These are phyloP conservation scores for Cucurbita argyrosperma DNA, from an alignment of 306 rosid species.

Conservation along the genomic window DNA sequence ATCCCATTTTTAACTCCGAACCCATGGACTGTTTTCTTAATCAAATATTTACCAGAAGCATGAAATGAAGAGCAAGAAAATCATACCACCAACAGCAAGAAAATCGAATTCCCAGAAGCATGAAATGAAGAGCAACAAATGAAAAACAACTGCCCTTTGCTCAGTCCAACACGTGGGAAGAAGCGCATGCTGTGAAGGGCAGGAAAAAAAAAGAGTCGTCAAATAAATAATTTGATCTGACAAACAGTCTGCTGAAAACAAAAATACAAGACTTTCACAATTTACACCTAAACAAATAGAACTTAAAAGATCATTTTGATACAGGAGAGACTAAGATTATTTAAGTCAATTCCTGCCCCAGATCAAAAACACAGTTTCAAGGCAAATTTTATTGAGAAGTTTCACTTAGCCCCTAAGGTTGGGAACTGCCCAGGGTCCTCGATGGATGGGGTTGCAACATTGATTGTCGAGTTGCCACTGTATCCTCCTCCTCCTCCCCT, in stretches of 20 bases:
- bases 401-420: constrained; percentile 84
- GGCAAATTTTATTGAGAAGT: constrained; percentile 11
- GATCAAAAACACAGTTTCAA: constrained; percentile 12
- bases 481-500: constrained; percentile 27
- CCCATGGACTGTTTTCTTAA: no score
- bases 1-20: no score
- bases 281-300: constrained; percentile 1
- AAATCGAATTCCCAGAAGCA: not conserved
- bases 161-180: not conserved
- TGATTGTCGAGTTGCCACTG: constrained; percentile 23
- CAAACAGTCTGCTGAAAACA: not conserved
- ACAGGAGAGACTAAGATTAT: constrained; percentile 3
- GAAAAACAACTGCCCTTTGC: not conserved
- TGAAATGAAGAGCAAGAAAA: no score
- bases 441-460: constrained; percentile 49
- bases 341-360: constrained; percentile 17
- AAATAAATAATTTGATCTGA: not conserved
- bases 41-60: no score
- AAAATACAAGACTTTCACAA: constrained; percentile 3
- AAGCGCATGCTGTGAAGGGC: not conserved
- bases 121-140: not conserved
- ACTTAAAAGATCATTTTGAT: not conserved
- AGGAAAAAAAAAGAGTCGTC: not conserved
- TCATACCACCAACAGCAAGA: not conserved
- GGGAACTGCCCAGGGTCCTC: constrained; percentile 91